Percentiles rank a stretch among this genome's conserved stretches.
Conservation (phyloP, 1,139 yeast species). For the Lodderomyces beijingensis region DNA sequence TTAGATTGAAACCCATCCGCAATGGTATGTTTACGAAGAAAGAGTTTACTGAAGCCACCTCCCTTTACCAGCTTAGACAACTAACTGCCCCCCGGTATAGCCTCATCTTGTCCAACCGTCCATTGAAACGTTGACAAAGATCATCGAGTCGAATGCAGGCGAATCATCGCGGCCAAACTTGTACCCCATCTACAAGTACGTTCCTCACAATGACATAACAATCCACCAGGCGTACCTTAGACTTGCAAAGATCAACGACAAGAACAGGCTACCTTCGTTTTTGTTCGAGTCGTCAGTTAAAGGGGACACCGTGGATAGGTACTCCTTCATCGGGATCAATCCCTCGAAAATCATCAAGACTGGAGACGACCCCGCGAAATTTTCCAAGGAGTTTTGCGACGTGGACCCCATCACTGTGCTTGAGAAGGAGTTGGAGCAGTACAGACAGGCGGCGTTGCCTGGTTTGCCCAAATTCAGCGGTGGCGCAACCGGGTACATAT, state of each 20-base stretch:
- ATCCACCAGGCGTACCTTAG: constrained; percentile 89
- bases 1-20: too few relatives aligned
- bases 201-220: constrained; percentile 73
- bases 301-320: constrained; percentile 86
- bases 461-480: constrained; percentile 86
- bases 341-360: constrained; percentile 82
- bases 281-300: constrained; percentile 83
- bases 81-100: too few relatives aligned
- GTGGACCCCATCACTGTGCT: constrained; percentile 76
- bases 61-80: too few relatives aligned
- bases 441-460: constrained; percentile 68
- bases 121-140: constrained; percentile 43
- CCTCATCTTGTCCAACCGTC: constrained; percentile 72
- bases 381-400: constrained; percentile 31
- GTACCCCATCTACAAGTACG: constrained; percentile 75
- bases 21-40: too few relatives aligned
- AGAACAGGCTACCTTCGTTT: constrained; percentile 63
- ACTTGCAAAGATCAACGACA: constrained; percentile 66
- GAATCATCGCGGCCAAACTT: constrained; percentile 43
- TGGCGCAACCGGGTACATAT: constrained; percentile 93
- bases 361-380: constrained; percentile 45
- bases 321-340: constrained; percentile 81
- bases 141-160: constrained; percentile 36
- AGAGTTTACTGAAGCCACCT: too few relatives aligned
- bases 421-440: constrained; percentile 64